Evolutionary conservation across 202 grass and related monocot species (phyloP).

Genomic region (Hordeum pubiflorum): DNA sequence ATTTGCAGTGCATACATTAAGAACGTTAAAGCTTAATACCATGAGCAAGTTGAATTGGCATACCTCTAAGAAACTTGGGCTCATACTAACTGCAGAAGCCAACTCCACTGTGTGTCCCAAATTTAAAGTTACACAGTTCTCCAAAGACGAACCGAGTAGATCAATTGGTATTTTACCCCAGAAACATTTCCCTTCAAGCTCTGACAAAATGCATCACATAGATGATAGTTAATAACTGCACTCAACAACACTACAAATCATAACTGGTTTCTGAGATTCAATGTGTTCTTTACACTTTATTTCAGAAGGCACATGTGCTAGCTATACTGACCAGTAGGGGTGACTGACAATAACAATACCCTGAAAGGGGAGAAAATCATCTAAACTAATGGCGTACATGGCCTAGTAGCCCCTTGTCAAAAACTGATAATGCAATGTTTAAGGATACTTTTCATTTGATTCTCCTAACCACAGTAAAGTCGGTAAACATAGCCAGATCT

Average conservation of each 20-base stretch:
- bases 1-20: neutral
- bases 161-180: slow-evolving; percentile 83
- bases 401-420: neutral
- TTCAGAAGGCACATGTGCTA: neutral
- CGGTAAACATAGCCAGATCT: neutral
- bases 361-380: neutral
- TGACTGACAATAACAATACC: neutral
- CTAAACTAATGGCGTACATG: neutral
- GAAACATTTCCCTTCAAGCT: slow-evolving; percentile 76
- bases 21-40: slow-evolving; percentile 3
- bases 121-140: slow-evolving; percentile 69
- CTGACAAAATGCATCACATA: slow-evolving; percentile 37
- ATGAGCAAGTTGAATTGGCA: slow-evolving; percentile 17
- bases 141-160: slow-evolving; percentile 81
- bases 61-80: slow-evolving; percentile 80
- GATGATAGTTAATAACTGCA: slow-evolving; percentile 8
- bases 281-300: neutral
- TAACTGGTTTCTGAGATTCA: slow-evolving; percentile 4
- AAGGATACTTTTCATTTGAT: neutral
- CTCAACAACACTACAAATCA: slow-evolving; percentile 17
- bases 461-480: neutral
- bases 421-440: neutral
- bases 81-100: slow-evolving; percentile 70
- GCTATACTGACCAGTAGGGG: neutral
- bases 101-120: slow-evolving; percentile 71